Conservation (phyloP, 768 basidiomycete species). For the Suillus hirtellus region DNA sequence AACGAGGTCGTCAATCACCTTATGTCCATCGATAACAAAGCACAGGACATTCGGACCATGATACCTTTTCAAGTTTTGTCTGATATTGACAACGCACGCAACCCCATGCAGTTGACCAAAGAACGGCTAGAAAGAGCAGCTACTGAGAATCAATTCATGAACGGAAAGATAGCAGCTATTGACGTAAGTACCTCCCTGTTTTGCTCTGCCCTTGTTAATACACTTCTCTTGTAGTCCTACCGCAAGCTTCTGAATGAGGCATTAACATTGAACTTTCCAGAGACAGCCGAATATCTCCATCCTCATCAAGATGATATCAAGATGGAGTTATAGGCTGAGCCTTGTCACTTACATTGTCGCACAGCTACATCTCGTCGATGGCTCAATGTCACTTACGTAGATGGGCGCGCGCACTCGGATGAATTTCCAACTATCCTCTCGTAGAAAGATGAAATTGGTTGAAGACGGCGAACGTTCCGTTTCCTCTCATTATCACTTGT, state of each 20-base stretch:
- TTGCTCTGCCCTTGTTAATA: slow-evolving; percentile 11
- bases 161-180: slow-evolving; percentile 81
- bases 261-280: slow-evolving; percentile 70
- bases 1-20: slow-evolving; percentile 77
- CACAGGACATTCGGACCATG: slow-evolving; percentile 59
- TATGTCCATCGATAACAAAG: slow-evolving; percentile 65
- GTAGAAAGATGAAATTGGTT: neutral
- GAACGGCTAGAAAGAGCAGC: slow-evolving; percentile 81
- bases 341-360: neutral
- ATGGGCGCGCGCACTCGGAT: neutral
- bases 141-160: slow-evolving; percentile 91
- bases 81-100: slow-evolving; percentile 78
- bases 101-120: slow-evolving; percentile 80
- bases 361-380: neutral
- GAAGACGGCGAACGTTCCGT: neutral
- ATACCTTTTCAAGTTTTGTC: slow-evolving; percentile 74
- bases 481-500: neutral
- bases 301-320: slow-evolving; percentile 12
- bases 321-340: neutral
- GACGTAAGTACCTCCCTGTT: slow-evolving; percentile 45
- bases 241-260: slow-evolving; percentile 67
- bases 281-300: slow-evolving; percentile 35
- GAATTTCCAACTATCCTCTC: neutral
- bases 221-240: slow-evolving; percentile 56
- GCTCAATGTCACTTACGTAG: neutral